Base-by-base conservation (phyloP, 371 early-diverging fungal genomes). In the Quaeritorhiza haematococci region DNA sequence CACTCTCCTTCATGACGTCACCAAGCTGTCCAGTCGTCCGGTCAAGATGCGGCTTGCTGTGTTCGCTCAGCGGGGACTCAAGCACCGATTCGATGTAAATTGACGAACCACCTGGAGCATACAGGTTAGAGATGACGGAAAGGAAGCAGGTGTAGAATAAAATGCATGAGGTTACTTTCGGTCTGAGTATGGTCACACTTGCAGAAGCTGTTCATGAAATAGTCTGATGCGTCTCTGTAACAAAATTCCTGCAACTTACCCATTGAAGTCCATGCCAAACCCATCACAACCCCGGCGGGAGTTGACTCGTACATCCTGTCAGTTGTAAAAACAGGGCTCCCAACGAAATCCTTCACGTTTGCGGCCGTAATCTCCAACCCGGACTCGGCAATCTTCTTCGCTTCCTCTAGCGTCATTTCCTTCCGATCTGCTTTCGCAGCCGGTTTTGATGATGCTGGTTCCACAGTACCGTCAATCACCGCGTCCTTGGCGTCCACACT, bases 1-100 rank as follows among this genome's bases (percentile, higher is more conserved):
- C 80, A n/a, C 90, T 90, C 69, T 98, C 98, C 75, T 96, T 94
- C 97, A 98, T 98, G 26, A 98, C 97, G 69, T 95, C 94, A 33
- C 97, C 97, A 58, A 98, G 77, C 66, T 98, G 95, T 23, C 97
- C 98, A 1, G 98, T 96, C 55, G 79, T 83, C 15, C 70, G 61
- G 42, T 64, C 46, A 35, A 91, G 80, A 27, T 74, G 65, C 44
- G 91, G 88, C 29, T 83, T 83, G 8, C 83, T 81, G 49, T 83
- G 80, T n/a, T 76, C 74, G 6, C 70, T 61, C 19, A 86, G 69
- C 23, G 83, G 76, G 0, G 87, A 84, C 46, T 94, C 94, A 3
- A 94, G 77, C 23, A 93, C 91, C 19, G 94, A 92, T 71, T 98
- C 98, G 53, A 96, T 90, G 63, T 93, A 96, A 0, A 98, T 74